A percentile compares a stretch with the other conserved stretches of the same genome.
Conservation (phyloP, 2,329 filamentous ascomycete species). For the Aplosporella prunicola region DNA sequence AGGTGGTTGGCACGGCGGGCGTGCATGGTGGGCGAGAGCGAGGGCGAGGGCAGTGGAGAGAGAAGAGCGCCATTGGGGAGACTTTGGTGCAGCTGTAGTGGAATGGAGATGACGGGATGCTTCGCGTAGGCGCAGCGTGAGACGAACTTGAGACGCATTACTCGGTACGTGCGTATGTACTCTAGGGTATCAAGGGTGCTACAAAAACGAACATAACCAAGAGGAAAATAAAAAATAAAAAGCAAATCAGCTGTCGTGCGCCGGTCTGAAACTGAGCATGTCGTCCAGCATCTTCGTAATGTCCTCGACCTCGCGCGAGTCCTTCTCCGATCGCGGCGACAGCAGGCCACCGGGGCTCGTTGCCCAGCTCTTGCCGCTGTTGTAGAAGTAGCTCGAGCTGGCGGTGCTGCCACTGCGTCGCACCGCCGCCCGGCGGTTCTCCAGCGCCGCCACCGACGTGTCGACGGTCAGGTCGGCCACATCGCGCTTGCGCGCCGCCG, state of each 20-base stretch:
- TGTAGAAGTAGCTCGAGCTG: slow-evolving; percentile 17
- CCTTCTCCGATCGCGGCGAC: slow-evolving; percentile 37
- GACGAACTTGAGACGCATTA: too few species aligned
- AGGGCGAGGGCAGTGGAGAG: too few species aligned
- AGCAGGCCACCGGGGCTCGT: slow-evolving; percentile 12
- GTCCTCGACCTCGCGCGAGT: slow-evolving; percentile 69
- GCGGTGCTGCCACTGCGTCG: slow-evolving; percentile 21
- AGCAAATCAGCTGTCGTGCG: too few species aligned
- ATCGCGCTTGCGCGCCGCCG: slow-evolving; percentile 76
- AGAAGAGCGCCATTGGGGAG: too few species aligned
- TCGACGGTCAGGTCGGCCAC: slow-evolving; percentile 52
- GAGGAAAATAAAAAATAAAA: background rate
- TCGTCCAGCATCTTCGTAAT: slow-evolving; percentile 91
- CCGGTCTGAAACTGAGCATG: slow-evolving; percentile 59
- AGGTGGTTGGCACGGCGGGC: slow-evolving; percentile 39
- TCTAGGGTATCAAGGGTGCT: too few species aligned
- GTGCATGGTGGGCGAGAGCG: slow-evolving; percentile 30
- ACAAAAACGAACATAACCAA: background rate
- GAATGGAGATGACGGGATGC: slow-evolving; percentile 8
- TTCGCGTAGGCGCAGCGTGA: slow-evolving; percentile 14
- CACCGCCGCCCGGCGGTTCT: slow-evolving; percentile 26
- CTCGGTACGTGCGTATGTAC: too few species aligned
- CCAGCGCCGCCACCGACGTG: slow-evolving; percentile 18
- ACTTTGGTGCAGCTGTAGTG: too few species aligned
- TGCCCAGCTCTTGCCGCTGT: background rate